Conservation (phyloP, 1,284 basidiomycete species). For the Wallemia hederae region DNA sequence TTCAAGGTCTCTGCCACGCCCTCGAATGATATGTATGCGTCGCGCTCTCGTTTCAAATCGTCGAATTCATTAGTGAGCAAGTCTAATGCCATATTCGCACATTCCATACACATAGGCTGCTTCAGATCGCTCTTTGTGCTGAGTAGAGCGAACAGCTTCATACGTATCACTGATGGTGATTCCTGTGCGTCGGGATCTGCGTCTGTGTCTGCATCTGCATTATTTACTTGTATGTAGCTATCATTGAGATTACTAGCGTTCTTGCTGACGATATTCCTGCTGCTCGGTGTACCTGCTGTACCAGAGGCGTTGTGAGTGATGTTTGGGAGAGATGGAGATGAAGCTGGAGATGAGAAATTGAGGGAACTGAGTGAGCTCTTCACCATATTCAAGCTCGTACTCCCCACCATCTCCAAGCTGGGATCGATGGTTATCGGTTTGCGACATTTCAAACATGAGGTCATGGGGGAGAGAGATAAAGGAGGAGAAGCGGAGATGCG, state of each 20-base stretch:
- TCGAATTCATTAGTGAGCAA: constrained; percentile 57
- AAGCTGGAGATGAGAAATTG: no score
- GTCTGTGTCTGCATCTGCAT: neutral
- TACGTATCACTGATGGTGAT: neutral
- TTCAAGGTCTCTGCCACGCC: constrained; percentile 42
- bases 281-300: neutral
- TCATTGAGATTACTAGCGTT: neutral
- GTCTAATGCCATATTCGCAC: constrained; percentile 50
- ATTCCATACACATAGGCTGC: constrained; percentile 84
- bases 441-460: neutral
- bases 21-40: constrained; percentile 76
- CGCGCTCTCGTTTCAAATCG: constrained; percentile 64
- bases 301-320: neutral
- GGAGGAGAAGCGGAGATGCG: neutral
- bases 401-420: neutral
- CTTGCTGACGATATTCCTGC: neutral
- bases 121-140: constrained; percentile 56
- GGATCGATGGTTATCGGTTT: neutral
- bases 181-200: neutral
- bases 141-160: constrained; percentile 36
- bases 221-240: neutral
- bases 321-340: no score
- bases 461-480: neutral
- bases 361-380: neutral
- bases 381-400: neutral